Evolutionary conservation across 192 early-diverging fungal genomes (phyloP).

Genomic region (Obelidium mucronatum): DNA sequence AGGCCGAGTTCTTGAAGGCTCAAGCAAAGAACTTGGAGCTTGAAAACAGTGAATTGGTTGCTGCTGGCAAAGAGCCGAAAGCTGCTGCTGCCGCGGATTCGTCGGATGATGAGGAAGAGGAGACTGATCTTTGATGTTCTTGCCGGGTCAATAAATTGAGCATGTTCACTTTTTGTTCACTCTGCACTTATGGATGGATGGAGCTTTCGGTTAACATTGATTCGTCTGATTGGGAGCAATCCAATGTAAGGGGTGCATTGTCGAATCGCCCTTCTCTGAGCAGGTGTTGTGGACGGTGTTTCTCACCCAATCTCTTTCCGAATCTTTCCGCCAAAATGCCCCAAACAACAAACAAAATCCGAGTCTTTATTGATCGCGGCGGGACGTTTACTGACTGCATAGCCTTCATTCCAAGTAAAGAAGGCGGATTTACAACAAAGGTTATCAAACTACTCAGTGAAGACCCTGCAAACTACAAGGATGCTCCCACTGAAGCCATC

Average conservation of each 20-base stretch:
- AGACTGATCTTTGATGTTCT: conserved; percentile 24
- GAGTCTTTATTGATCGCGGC: conserved; percentile 89
- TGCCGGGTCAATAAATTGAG: not conserved
- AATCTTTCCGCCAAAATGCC: not conserved
- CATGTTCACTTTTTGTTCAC: not conserved
- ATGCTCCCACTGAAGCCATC: conserved; percentile 96
- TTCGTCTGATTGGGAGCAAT: not conserved
- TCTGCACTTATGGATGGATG: no score
- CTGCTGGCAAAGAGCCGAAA: conserved; percentile 17
- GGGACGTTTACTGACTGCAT: conserved; percentile 98
- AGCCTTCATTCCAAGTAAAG: conserved; percentile 69
- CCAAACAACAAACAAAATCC: not conserved
- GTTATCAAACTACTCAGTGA: conserved; percentile 92
- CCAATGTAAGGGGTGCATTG: not conserved
- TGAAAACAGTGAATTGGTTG: conserved; percentile 32
- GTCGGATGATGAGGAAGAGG: conserved; percentile 29
- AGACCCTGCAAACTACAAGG: conserved; percentile 87
- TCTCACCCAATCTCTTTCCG: no score
- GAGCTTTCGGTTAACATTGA: not conserved
- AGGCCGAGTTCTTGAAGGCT: conserved; percentile 82
- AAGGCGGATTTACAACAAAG: conserved; percentile 56
- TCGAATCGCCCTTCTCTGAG: not conserved
- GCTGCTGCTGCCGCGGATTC: conserved; percentile 6
- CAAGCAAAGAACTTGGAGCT: conserved; percentile 63
- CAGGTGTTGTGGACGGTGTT: no score